A percentile compares a stretch with the other conserved stretches of the same genome.
Evolutionary conservation across 2,329 filamentous ascomycete genomes (phyloP).

Genomic region (Pseudogymnoascus sp.): DNA sequence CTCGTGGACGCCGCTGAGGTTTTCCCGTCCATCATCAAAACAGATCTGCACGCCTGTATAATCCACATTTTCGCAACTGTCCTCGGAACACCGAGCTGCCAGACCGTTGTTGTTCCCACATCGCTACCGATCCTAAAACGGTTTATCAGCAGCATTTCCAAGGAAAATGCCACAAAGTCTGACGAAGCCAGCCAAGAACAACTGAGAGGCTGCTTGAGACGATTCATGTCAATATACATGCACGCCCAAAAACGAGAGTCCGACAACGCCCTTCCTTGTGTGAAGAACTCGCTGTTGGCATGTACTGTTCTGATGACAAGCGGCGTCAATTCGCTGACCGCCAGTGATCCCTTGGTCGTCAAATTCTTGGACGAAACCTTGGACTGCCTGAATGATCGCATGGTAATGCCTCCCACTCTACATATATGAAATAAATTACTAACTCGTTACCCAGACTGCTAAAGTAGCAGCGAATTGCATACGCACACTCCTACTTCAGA

Average conservation of each 20-base stretch:
- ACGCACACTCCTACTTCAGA: slow-evolving; percentile 68
- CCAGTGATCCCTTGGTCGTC: slow-evolving; percentile 64
- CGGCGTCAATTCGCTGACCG: slow-evolving; percentile 62
- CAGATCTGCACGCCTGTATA: slow-evolving; percentile 91
- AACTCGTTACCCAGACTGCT: slow-evolving; percentile 48
- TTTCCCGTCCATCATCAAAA: slow-evolving; percentile 93
- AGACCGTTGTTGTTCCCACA: slow-evolving; percentile 81
- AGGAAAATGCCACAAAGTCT: slow-evolving; percentile 36
- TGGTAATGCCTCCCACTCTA: slow-evolving; percentile 39
- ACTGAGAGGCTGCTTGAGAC: slow-evolving; percentile 70
- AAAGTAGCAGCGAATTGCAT: slow-evolving; percentile 88
- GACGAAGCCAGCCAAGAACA: slow-evolving; percentile 42
- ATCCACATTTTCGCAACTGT: slow-evolving; percentile 95
- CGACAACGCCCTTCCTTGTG: slow-evolving; percentile 72
- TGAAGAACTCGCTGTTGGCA: slow-evolving; percentile 86
- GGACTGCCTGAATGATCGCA: slow-evolving; percentile 72
- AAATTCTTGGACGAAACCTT: slow-evolving; percentile 72
- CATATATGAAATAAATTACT: slow-evolving; percentile 14
- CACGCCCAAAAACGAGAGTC: slow-evolving; percentile 65
- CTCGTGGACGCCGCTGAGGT: slow-evolving; percentile 92
- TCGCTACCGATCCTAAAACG: slow-evolving; percentile 85
- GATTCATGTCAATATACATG: slow-evolving; percentile 73
- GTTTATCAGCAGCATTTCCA: slow-evolving; percentile 70
- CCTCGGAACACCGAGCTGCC: slow-evolving; percentile 76
- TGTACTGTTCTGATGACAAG: slow-evolving; percentile 83